Evolutionary conservation across 2,329 filamentous ascomycete genomes (phyloP).

Genomic region (Penicillium sp.): DNA sequence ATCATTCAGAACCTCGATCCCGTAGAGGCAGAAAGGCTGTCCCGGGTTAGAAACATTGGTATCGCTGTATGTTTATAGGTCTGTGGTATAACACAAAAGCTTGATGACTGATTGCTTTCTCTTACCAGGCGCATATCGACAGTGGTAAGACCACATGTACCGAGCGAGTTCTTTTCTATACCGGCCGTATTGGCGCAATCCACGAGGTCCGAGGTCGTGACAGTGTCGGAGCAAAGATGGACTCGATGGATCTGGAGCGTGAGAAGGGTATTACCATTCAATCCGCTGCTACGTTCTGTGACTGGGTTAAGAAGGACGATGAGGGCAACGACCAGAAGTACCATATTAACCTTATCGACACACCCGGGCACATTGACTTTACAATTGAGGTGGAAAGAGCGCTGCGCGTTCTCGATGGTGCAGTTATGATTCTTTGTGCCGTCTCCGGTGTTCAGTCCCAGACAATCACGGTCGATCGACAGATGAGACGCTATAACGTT

Average conservation of each 20-base stretch:
- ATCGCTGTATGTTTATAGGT: slow-evolving; percentile 73
- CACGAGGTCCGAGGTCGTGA: slow-evolving; percentile 93
- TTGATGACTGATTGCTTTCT: slow-evolving; percentile 8
- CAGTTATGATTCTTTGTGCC: slow-evolving; percentile 97
- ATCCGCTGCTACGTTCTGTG: slow-evolving; percentile 95
- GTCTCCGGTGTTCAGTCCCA: slow-evolving; percentile 97
- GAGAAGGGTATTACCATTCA: slow-evolving; percentile 99
- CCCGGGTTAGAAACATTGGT: slow-evolving; percentile 91
- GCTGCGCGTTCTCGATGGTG: slow-evolving; percentile 90
- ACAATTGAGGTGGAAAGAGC: slow-evolving; percentile 98
- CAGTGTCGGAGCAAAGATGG: slow-evolving; percentile 97
- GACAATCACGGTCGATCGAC: slow-evolving; percentile 96
- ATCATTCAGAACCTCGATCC: slow-evolving; percentile 82
- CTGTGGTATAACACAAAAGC: background rate
- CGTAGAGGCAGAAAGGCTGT: slow-evolving; percentile 76
- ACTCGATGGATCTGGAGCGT: slow-evolving; percentile 98
- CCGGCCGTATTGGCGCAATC: slow-evolving; percentile 93
- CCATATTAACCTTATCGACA: slow-evolving; percentile 98
- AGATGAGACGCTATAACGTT: slow-evolving; percentile 98
- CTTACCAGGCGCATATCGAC: slow-evolving; percentile 85
- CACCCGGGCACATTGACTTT: slow-evolving; percentile 97
- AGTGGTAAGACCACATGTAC: slow-evolving; percentile 97
- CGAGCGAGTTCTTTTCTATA: slow-evolving; percentile 97
- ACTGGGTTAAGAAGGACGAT: slow-evolving; percentile 84
- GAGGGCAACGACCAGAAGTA: slow-evolving; percentile 86